phyloP scores from a whole-genome alignment of 352 stramenopile genomes.

The Phytopythium chamaehyphon region DNA sequence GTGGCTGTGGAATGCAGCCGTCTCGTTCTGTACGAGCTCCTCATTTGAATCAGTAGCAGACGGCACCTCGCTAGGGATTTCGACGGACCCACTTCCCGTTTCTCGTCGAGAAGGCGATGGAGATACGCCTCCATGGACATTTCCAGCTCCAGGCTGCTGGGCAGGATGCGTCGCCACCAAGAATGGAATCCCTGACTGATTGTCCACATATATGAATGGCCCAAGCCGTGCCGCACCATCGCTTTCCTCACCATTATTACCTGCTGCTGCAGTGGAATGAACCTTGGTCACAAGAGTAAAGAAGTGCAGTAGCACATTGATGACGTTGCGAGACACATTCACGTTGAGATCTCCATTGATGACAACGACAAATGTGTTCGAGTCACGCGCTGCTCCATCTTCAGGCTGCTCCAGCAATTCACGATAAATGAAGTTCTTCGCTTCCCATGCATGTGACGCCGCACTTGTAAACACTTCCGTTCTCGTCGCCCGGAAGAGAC shows the following conservation, averaged over 20 bases:
- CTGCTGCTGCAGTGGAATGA: constrained; percentile 24
- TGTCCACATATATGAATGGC: constrained; percentile 85
- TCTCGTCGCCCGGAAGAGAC: constrained; percentile 60
- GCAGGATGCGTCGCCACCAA: constrained; percentile 61
- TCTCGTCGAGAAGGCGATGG: constrained; percentile 5
- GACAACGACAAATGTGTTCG: constrained; percentile 69
- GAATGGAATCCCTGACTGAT: constrained; percentile 82
- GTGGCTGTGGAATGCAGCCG: constrained; percentile 40
- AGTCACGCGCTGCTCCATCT: constrained; percentile 47
- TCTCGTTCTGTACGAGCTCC: constrained; percentile 39
- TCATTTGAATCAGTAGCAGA: constrained; percentile 28
- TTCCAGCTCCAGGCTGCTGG: neutral
- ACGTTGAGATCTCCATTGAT: constrained; percentile 81
- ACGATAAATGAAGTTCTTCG: constrained; percentile 84
- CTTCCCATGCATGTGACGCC: constrained; percentile 57
- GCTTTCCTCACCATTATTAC: constrained; percentile 8
- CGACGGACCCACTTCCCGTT: constrained; percentile 32
- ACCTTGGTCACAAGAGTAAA: constrained; percentile 70
- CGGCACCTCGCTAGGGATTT: constrained; percentile 50
- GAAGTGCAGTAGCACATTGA: constrained; percentile 82
- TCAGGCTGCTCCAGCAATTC: constrained; percentile 61
- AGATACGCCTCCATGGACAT: constrained; percentile 2
- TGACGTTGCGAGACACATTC: constrained; percentile 76
- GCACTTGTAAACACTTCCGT: constrained; percentile 68
- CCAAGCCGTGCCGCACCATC: constrained; percentile 48